Conservation (phyloP, 371 early-diverging fungal genomes). For the Mortierella sp. region DNA sequence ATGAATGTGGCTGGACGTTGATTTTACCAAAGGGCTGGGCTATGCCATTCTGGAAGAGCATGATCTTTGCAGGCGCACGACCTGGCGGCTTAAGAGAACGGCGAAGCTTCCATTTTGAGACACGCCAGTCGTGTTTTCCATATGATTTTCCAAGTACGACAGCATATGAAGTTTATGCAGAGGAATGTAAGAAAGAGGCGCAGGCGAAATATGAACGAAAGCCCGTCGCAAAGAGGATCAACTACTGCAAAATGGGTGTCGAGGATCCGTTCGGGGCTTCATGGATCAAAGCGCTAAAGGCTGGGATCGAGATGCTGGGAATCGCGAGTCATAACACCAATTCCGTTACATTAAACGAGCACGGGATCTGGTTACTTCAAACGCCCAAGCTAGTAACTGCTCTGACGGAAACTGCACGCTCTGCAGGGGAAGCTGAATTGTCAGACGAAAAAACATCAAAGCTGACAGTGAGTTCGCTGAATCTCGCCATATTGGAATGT, state of each 20-base stretch:
- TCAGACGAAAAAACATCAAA: conserved; percentile 7
- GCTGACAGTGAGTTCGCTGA: conserved; percentile 34
- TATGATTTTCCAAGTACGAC: conserved; percentile 69
- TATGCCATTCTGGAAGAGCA: conserved; percentile 88
- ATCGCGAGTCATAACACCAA: background rate
- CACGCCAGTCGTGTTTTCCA: conserved; percentile 68
- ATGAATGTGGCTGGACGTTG: conserved; percentile 84
- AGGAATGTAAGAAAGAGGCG: conserved; percentile 44
- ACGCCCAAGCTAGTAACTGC: conserved; percentile 26
- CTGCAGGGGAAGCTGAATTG: conserved; percentile 6
- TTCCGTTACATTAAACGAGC: conserved; percentile 13
- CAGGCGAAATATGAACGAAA: conserved; percentile 64
- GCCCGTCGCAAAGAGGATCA: conserved; percentile 81
- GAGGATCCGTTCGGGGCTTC: conserved; percentile 73
- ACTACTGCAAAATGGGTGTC: conserved; percentile 73
- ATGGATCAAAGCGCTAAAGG: conserved; percentile 58
- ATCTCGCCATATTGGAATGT: conserved; percentile 13
- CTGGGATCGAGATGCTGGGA: conserved; percentile 16
- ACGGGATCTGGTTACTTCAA: conserved; percentile 29
- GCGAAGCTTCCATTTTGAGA: conserved; percentile 69
- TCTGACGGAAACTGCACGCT: conserved; percentile 20
- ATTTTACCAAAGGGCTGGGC: conserved; percentile 88
- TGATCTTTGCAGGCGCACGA: conserved; percentile 91
- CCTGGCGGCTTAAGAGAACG: conserved; percentile 76
- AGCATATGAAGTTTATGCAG: conserved; percentile 65